Evolutionary conservation across 1,139 yeast genomes (phyloP), one percentile per base, ranked within the genome.

Genomic region (Debaryomyces psychrophilus): DNA sequence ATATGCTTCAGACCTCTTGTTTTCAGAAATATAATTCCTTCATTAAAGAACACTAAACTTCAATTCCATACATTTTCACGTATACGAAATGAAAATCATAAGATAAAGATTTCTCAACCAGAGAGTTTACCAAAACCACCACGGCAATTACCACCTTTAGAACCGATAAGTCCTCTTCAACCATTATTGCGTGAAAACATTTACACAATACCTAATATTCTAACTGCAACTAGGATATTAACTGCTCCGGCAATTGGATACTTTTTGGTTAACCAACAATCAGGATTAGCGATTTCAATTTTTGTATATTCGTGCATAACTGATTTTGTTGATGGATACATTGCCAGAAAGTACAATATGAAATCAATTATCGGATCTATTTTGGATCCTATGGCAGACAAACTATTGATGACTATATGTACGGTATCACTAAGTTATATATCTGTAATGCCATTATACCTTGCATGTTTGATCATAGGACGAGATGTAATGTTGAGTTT

Each of bases 351-450:
- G 50, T 92, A 68, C 71, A 83, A 90, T 46, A 73, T 87, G 78
- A 81, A 83, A 57, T 84, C 96, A 0, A 85, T 88, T 2, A 79
- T 92, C 4, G 99, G 99, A 0, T 87, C 97, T 0, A 85, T 95
- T 17, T 72, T 95, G 36, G 99, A 95, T 60, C 99, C 99, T 0
- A 77, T 90, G 71, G 99, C 99, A 0, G 99, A 95, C 62, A 95
- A 95, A 64, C 72, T 88, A 20, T 72, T 95, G 39, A 90, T 95
- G 97, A 80, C 95, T 37, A 82, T 88, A 0, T 82, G 96, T 46
- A 90, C 98, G 0, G 73, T 85, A 0, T 82, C 96, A 44, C 69
- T 93, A 48, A 83, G 95, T 0, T 80, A 82, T 31, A 76, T 84
- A 0, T 82, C 87, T 3, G 81, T 83, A 15, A 81, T 88, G 61